Conservation (phyloP, 208 protist genomes). For the Leishmania turanica region DNA sequence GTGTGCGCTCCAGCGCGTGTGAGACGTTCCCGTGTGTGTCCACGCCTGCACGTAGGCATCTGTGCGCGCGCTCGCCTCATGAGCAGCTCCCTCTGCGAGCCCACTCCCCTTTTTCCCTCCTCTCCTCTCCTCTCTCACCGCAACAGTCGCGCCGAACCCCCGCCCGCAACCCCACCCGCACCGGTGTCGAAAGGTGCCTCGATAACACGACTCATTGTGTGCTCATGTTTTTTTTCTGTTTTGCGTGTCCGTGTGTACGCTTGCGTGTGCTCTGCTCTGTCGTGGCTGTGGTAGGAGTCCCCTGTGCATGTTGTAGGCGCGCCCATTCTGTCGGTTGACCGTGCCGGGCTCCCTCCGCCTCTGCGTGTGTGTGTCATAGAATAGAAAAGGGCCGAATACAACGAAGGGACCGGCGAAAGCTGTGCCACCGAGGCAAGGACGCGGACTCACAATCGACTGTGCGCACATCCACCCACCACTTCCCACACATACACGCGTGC, state of each 20-base stretch:
- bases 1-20: not conserved
- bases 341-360: no score
- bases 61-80: not conserved
- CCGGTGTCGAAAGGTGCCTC: not conserved
- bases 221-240: not conserved
- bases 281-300: not conserved
- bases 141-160: not conserved
- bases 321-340: no score
- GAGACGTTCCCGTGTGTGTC: not conserved
- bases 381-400: not conserved
- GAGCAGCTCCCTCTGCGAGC: not conserved
- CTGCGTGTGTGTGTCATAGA: not conserved
- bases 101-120: not conserved
- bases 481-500: not conserved
- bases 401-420: no score
- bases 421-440: not conserved
- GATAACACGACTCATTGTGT: not conserved
- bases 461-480: not conserved
- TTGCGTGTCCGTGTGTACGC: not conserved
- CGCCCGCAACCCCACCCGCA: not conserved
- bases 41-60: not conserved
- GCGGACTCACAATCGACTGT: not conserved
- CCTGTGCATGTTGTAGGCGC: no score
- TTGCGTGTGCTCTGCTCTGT: not conserved
- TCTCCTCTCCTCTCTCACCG: not conserved